Evolutionary conservation across 805 yeast genomes (phyloP), one percentile per base, ranked within the genome.

Genomic region (Torulaspora franciscae): DNA sequence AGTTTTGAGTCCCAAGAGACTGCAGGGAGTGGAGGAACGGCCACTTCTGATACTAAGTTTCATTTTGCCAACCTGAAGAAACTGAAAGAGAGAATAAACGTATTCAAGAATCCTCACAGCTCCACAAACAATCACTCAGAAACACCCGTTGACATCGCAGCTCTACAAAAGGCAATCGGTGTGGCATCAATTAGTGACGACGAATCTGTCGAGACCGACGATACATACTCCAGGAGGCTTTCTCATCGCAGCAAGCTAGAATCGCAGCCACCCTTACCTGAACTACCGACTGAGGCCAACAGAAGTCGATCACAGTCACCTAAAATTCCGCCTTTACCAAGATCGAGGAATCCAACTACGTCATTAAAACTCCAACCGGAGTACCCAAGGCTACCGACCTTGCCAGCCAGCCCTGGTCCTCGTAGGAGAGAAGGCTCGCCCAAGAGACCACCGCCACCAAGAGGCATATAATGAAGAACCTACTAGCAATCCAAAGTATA

Each of bases 141-240:
- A 11, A 43, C 45, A 7, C 50, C 56, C 3, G 64, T 65, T 8
- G 67, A 65, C 46, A 59, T 65, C 17, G 61, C 58, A 38, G 68
- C 66, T 5, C 46, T 65, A n/a, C 67, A 65, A 46, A 64, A 65
- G 36, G 68, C 66, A 1, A 64, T 65, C 32, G 69, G 68, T 24
- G 62, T 62, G 6, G 45, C 55, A 0, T 49, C 61, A 25, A 55
- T 49, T 11, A 55, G 48, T 24, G 55, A 29, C 17, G 40, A 34
- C 14, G 37, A 17, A 10, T 32, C 36, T 4, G 32, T n/a, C 7
- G 35, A 10, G 10, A 10, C 23, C n/a, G 26, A 22, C 6, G 40
- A 33, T n/a, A 14, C 40, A 6, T 30, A 40, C 28, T 28, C 44
- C 8, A 40, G 47, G 7, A 43, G 41, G 19, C n/a, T 32, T 5